These are phyloP conservation scores for Colletotrichum paranaense DNA, from an alignment of 2,329 filamentous ascomycete genomes.

Conservation along the genomic window DNA sequence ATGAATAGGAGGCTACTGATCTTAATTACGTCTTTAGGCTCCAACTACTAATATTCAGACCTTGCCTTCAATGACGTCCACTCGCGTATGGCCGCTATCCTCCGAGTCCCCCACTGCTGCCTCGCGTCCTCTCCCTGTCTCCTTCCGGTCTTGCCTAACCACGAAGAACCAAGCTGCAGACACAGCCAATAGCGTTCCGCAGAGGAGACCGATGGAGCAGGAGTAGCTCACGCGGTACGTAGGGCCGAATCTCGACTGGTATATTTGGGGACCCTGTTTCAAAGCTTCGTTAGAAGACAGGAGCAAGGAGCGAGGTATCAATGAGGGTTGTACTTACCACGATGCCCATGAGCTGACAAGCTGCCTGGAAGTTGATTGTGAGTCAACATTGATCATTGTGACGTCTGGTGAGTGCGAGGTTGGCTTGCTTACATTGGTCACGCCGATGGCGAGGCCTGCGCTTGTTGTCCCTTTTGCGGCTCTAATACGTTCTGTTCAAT, in stretches of 20 bases:
- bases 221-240: slow-evolving; percentile 50
- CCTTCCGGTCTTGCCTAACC: slow-evolving; percentile 26
- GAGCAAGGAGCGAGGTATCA: too few relatives aligned
- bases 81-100: neutral
- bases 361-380: slow-evolving; percentile 31
- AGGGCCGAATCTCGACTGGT: slow-evolving; percentile 51
- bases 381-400: neutral
- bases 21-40: too few relatives aligned
- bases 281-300: neutral
- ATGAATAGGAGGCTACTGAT: too few relatives aligned
- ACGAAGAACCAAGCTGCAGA: slow-evolving; percentile 40
- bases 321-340: slow-evolving; percentile 38
- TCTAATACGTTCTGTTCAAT: slow-evolving; percentile 47
- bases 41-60: neutral
- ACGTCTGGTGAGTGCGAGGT: too few relatives aligned
- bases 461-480: slow-evolving; percentile 51
- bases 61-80: neutral
- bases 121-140: neutral
- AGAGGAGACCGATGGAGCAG: slow-evolving; percentile 47
- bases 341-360: slow-evolving; percentile 50
- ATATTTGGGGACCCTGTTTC: slow-evolving; percentile 48
- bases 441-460: slow-evolving; percentile 50
- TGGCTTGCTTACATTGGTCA: slow-evolving; percentile 44
- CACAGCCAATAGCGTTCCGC: slow-evolving; percentile 40
- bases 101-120: neutral